Conservation (phyloP, 371 early-diverging fungal genomes). For the Basidiobolus meristosporus region DNA sequence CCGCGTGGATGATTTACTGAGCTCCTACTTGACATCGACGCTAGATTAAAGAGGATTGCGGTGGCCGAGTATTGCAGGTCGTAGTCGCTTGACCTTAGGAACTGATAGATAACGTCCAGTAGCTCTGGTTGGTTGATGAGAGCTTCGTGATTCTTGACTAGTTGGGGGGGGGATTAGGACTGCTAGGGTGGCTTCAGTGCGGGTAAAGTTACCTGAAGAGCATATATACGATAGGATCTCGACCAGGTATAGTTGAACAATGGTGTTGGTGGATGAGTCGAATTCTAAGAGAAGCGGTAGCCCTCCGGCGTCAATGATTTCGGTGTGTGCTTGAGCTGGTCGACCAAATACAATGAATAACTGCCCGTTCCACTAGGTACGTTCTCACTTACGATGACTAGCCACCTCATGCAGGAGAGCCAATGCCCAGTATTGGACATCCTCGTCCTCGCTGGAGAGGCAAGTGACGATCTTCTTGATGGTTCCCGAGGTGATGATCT, state of each 20-base stretch:
- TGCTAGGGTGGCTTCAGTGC: not conserved
- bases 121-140: not conserved
- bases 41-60: not conserved
- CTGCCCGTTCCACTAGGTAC: no score
- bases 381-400: conserved; percentile 2
- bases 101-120: not conserved
- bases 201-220: not conserved
- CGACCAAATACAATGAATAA: not conserved
- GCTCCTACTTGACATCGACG: not conserved
- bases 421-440: conserved; percentile 54
- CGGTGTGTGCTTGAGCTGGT: not conserved
- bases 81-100: not conserved
- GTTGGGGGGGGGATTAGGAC: no score
- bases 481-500: conserved; percentile 35
- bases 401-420: conserved; percentile 27
- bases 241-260: not conserved
- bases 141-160: not conserved
- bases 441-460: conserved; percentile 46
- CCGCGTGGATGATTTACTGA: not conserved
- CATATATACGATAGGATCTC: not conserved
- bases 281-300: not conserved
- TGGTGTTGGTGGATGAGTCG: not conserved
- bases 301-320: not conserved
- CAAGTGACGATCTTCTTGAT: conserved; percentile 35
- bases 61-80: conserved; percentile 1